Conservation (phyloP, 768 basidiomycete species). For the Suillus hirtellus region DNA sequence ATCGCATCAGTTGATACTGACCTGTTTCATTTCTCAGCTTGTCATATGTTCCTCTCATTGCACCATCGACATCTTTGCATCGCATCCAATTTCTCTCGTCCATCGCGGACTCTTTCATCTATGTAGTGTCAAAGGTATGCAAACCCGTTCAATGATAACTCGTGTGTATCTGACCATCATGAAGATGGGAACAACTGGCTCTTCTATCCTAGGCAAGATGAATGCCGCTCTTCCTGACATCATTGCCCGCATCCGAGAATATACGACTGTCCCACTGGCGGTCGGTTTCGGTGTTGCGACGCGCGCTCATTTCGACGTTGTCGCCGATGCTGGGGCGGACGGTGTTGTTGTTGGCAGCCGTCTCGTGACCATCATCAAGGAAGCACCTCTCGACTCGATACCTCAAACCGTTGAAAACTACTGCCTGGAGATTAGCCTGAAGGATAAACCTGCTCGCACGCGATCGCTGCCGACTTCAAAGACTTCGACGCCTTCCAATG, state of each 20-base stretch:
- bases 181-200: conserved; percentile 98
- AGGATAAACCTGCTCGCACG: conserved; percentile 31
- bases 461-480: conserved; percentile 8
- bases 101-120: conserved; percentile 97
- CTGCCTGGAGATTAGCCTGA: conserved; percentile 68
- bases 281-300: conserved; percentile 98
- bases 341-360: conserved; percentile 93
- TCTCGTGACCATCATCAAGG: conserved; percentile 79
- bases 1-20: conserved; percentile 1
- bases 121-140: conserved; percentile 92
- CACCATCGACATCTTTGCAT: conserved; percentile 85
- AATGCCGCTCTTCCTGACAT: conserved; percentile 82
- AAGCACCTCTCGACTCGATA: conserved; percentile 49
- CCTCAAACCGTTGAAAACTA: conserved; percentile 63
- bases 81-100: conserved; percentile 89
- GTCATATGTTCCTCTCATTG: conserved; percentile 93
- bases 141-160: neutral
- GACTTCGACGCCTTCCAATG: conserved; percentile 5
- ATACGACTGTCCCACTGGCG: conserved; percentile 80
- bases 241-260: conserved; percentile 77
- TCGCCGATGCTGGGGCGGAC: conserved; percentile 87
- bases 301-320: conserved; percentile 82
- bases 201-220: conserved; percentile 69
- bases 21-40: conserved; percentile 49
- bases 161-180: conserved; percentile 12